These are phyloP conservation scores for Herpetomonas tarakana DNA, from an alignment of 208 protist genomes.

Conservation along the genomic window DNA sequence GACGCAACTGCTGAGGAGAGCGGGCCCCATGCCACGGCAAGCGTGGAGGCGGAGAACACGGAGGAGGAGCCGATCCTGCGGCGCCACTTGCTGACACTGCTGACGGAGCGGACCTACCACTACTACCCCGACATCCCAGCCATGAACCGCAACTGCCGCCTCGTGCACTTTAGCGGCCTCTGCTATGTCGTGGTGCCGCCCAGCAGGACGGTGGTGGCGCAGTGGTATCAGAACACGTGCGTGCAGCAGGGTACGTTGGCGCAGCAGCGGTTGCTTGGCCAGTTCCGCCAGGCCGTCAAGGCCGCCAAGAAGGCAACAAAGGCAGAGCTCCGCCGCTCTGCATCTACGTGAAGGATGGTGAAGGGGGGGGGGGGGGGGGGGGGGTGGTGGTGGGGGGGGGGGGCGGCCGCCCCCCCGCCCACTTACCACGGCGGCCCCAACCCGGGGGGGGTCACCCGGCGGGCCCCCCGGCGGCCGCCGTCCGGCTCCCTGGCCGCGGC, in stretches of 20 bases:
- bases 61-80: constrained; percentile 47
- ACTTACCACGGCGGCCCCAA: too few relatives aligned
- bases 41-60: background rate
- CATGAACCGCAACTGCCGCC: constrained; percentile 63
- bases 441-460: too few relatives aligned
- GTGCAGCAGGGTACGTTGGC: constrained; percentile 46
- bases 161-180: constrained; percentile 64
- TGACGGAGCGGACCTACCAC: constrained; percentile 29
- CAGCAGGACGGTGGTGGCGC: constrained; percentile 32
- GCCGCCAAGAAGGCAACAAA: constrained; percentile 4
- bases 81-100: constrained; percentile 34
- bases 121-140: constrained; percentile 63
- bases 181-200: constrained; percentile 57
- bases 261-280: constrained; percentile 42
- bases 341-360: too few relatives aligned
- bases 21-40: background rate
- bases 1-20: background rate
- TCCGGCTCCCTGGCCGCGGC: too few relatives aligned
- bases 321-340: too few relatives aligned
- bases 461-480: too few relatives aligned
- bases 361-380: too few relatives aligned
- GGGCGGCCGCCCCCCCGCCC: background rate
- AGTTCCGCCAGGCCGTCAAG: constrained; percentile 37
- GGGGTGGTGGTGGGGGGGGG: background rate
- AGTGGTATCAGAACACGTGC: constrained; percentile 77